Base-by-base conservation (phyloP, 2,329 filamentous ascomycete species). In the Penicillium sp. region DNA sequence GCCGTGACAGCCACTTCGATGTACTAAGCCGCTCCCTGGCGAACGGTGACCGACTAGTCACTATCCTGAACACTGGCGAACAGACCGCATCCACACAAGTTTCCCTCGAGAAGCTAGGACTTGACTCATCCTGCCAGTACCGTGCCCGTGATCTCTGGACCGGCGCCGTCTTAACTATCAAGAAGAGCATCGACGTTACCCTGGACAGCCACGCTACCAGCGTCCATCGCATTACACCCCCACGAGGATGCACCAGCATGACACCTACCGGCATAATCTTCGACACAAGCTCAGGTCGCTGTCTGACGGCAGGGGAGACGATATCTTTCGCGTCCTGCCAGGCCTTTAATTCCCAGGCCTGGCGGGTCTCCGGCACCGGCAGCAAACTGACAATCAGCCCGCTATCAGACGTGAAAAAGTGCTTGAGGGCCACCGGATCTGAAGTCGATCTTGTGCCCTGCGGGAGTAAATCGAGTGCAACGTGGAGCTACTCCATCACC, bases 261-360 rank as follows among this genome's bases (percentile, higher is more conserved):
- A 70, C 68, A 8, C 76, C 78, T 0, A 81, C 77, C 0, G 79
- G 78, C 4, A 71, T 77, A 59, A 74, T 81, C 45, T 79, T 81
- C 64, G 79, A 80, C 58, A 79, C 77, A 0, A 73, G 70, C 21
- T 77, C 75, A 2, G 63, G 73, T 9, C 70, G 71, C 28, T 78
- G 76, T 53, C 64, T 81, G 31, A 75, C 75, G 4, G 73, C 70
- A 5, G 45, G 42, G 1, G 53, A 60, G 2, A 60, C 61, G 6
- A 59, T 76, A 6, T 59, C 31, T 0, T 79, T 74, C 61, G 56
- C 59, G 4, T 53, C 62, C 3, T 79, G 77, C 52, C 64, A 69
- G 29, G 77, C 65, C 8, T 56, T 59, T 0, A 69, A 76, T 56
- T 61, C 61, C 3, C 78, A 81, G 64, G 69, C 77, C 6, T 81